Evolutionary conservation across 208 protist species (phyloP), one percentile per base, ranked within the genome.

Genomic region (Trypanosoma brucei): DNA sequence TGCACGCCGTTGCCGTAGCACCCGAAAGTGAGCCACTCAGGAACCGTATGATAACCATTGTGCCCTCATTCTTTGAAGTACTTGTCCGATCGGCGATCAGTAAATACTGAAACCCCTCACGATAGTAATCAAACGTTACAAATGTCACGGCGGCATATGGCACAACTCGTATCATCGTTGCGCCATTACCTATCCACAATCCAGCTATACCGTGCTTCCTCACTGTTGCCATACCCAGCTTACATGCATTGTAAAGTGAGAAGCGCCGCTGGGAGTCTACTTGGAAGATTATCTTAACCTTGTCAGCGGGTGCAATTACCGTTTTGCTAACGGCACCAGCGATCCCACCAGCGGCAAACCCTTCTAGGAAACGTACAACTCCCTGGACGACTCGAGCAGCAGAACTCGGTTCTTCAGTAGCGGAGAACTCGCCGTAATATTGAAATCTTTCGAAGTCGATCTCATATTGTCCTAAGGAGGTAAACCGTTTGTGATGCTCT

Each of bases 211-310:
- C 96, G 31, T 94, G 91, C 31, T 90, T 80, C 3, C 67, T 53
- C 59, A 96, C 92, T 30, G 95, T 97, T 39, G 81, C 72, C 4
- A 72, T 57, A 37, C 86, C 79, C 5, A 94, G 69, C 30, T 67
- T 73, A 6, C 84, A 11, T 8, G 92, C 90, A 62, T 83, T 84
- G 14, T 70, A 58, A 38, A 96, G 59, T 50, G 61, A 81, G 59
- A 94, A 96, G 8, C 22, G 54, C 31, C 82, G 78, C 1, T 49
- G 53, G 3, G 83, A 82, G 42, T 91, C 83, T 22, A 98, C 95
- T 63, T 98, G 95, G 49, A 97, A 97, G 30, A 98, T 88, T 55
- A 98, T 98, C 67, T 98, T 98, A 31, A 97, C 72, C 22, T 95
- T 79, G 60, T 98, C 97, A 1, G 88, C 84, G 11, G 97, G 97